Conservation (phyloP, 192 early-diverging fungal species). For the Diversispora eburnea region DNA sequence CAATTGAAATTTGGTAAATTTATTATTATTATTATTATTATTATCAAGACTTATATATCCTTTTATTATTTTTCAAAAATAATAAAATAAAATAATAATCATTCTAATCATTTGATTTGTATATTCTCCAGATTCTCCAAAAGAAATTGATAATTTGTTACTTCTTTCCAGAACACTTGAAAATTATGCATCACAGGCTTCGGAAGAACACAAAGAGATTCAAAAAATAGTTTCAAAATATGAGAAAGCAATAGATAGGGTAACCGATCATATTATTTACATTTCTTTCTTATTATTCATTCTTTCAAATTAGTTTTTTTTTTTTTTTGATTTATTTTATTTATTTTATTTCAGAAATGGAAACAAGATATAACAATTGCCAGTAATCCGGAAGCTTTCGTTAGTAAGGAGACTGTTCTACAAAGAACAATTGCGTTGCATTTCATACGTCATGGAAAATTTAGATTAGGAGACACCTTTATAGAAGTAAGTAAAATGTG, state of each 20-base stretch:
- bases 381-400: constrained; percentile 71
- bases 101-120: too few species aligned
- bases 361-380: constrained; percentile 61
- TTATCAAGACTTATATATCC: too few species aligned
- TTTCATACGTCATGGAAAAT: constrained; percentile 85
- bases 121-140: too few species aligned
- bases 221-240: constrained; percentile 59
- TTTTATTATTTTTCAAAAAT: too few species aligned
- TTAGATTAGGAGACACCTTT: constrained; percentile 72
- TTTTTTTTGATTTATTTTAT: constrained; percentile 16
- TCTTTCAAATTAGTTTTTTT: neutral
- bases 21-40: too few species aligned
- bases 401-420: constrained; percentile 61
- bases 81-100: too few species aligned
- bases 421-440: constrained; percentile 64
- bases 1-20: too few species aligned
- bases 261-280: constrained; percentile 27
- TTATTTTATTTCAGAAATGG: constrained; percentile 50
- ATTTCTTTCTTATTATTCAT: constrained; percentile 14
- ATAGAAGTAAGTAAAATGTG: constrained; percentile 31
- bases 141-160: neutral
- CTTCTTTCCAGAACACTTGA: too few species aligned
- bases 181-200: constrained; percentile 26
- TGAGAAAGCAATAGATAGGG: constrained; percentile 73
- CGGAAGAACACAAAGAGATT: constrained; percentile 63